Conservation (phyloP, 2,329 filamentous ascomycete species). For the Diaporthe batatas region DNA sequence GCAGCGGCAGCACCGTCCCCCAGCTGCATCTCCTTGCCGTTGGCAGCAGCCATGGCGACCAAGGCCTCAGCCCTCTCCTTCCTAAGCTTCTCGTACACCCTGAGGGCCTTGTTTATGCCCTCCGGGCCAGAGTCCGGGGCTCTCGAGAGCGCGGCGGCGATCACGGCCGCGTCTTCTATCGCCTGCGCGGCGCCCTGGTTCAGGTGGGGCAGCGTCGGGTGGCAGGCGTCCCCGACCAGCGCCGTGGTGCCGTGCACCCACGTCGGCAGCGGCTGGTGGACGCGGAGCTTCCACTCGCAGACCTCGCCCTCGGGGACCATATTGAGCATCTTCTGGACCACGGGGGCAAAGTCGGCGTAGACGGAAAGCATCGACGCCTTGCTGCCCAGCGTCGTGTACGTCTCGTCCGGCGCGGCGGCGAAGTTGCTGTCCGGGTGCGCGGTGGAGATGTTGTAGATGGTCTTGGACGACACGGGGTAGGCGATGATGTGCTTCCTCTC, state of each 20-base stretch:
- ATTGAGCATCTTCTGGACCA: constrained; percentile 71
- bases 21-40: constrained; percentile 59
- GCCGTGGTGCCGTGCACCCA: constrained; percentile 69
- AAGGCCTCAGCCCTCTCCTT: constrained; percentile 63
- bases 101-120: constrained; percentile 60
- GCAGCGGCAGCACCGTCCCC: constrained; percentile 60
- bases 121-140: constrained; percentile 51
- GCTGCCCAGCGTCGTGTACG: constrained; percentile 73
- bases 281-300: constrained; percentile 75
- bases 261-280: constrained; percentile 71
- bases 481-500: constrained; percentile 76
- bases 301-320: constrained; percentile 74
- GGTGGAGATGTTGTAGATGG: constrained; percentile 76
- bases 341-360: constrained; percentile 72
- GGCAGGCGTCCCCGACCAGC: constrained; percentile 71
- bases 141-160: constrained; percentile 56
- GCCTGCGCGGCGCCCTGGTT: constrained; percentile 75
- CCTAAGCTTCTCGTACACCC: constrained; percentile 64
- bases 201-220: constrained; percentile 74
- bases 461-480: constrained; percentile 73
- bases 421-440: constrained; percentile 72
- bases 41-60: constrained; percentile 64
- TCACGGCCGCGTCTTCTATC: constrained; percentile 71
- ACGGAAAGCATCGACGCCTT: constrained; percentile 72
- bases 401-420: constrained; percentile 60